These are phyloP conservation scores for Suillus decipiens DNA, from an alignment of 768 basidiomycete genomes.

Conservation along the genomic window DNA sequence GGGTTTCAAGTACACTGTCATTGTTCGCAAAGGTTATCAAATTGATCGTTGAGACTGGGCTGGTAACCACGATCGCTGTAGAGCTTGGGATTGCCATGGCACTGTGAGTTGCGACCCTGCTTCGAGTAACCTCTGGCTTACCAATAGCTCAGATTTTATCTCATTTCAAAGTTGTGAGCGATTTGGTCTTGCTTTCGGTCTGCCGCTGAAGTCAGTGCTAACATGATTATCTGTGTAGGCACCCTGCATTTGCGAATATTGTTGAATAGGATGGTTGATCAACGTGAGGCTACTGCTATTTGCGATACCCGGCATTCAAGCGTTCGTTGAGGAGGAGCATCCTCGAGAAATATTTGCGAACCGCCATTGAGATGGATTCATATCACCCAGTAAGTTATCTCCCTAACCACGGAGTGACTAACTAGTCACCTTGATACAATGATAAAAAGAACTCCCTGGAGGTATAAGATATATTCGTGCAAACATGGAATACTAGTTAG, in stretches of 20 bases:
- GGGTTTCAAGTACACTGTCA: slow-evolving; percentile 3
- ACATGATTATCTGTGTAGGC: slow-evolving; percentile 7
- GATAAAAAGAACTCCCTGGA: not conserved
- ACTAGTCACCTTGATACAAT: not conserved
- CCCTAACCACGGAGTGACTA: not conserved
- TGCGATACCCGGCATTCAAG: not conserved
- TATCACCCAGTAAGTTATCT: not conserved
- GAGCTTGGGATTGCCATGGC: slow-evolving; percentile 19
- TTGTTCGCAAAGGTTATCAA: slow-evolving; percentile 17
- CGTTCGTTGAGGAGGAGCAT: not conserved
- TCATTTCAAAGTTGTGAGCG: slow-evolving; percentile 10
- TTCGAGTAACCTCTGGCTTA: not conserved
- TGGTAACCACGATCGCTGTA: slow-evolving; percentile 21
- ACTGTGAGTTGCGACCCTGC: slow-evolving; percentile 16
- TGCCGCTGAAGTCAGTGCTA: not conserved
- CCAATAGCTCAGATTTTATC: slow-evolving; percentile 1
- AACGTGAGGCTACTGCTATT: not conserved
- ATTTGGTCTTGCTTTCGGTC: not conserved
- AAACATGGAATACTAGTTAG: not conserved
- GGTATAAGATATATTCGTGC: not conserved
- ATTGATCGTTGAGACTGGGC: slow-evolving; percentile 28
- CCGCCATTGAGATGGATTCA: not conserved
- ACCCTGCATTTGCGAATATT: slow-evolving; percentile 20
- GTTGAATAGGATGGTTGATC: slow-evolving; percentile 12
- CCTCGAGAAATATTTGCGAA: not conserved